Evolutionary conservation across 306 rosid species (phyloP).

Genomic region (Prunus mongolica): DNA sequence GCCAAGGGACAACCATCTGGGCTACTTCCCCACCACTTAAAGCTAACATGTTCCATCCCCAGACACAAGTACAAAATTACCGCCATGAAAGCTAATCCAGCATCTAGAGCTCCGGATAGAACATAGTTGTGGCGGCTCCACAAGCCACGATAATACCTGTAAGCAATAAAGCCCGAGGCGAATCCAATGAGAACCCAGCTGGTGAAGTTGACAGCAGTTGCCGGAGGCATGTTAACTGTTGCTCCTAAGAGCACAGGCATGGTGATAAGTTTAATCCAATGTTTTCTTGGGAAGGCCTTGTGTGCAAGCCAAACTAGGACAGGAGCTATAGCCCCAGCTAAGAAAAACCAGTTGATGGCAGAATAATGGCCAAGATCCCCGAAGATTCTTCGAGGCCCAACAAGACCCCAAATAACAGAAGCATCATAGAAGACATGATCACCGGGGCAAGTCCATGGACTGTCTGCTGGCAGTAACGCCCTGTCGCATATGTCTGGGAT

Average conservation of each 20-base stretch:
- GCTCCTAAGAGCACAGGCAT: conserved; percentile 69
- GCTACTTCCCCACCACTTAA: conserved; percentile 76
- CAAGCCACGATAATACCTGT: conserved; percentile 64
- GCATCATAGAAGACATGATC: conserved; percentile 92
- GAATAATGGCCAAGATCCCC: conserved; percentile 75
- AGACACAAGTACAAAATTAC: conserved; percentile 62
- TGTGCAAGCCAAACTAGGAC: conserved; percentile 69
- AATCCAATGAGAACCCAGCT: conserved; percentile 81
- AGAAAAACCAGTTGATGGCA: conserved; percentile 76
- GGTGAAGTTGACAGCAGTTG: conserved; percentile 66
- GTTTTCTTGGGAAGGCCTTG: conserved; percentile 61
- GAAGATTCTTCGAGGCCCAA: conserved; percentile 71
- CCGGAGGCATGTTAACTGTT: conserved; percentile 62
- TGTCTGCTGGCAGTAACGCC: conserved; percentile 56
- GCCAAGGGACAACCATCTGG: conserved; percentile 76
- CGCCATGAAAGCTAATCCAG: conserved; percentile 89
- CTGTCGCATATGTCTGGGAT: conserved; percentile 62
- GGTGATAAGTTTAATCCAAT: conserved; percentile 63
- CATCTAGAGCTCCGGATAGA: conserved; percentile 75
- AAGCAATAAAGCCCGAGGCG: conserved; percentile 59
- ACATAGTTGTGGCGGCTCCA: conserved; percentile 80
- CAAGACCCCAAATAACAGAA: conserved; percentile 80
- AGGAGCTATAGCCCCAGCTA: conserved; percentile 72
- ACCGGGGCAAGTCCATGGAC: conserved; percentile 87
- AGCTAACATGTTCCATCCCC: conserved; percentile 46